Conservation (phyloP, 345 rosid genomes). For the Ceriops tagal region DNA sequence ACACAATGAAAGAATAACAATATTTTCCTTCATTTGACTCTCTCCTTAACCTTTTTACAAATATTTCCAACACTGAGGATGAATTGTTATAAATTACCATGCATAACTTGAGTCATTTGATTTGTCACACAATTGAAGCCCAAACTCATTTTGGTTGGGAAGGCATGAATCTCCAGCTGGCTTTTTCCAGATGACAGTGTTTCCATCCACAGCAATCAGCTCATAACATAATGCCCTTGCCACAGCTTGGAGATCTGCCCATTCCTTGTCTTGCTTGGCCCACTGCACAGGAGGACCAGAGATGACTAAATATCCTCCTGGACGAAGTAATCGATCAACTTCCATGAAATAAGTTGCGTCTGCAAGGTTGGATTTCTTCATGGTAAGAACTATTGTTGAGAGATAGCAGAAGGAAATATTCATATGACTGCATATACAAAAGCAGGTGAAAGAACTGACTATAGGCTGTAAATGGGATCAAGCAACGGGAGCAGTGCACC, state of each 20-base stretch:
- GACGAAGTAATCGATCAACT: constrained; percentile 86
- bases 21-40: neutral
- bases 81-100: constrained; percentile 51
- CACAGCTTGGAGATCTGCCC: constrained; percentile 97
- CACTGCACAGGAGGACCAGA: constrained; percentile 99
- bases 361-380: constrained; percentile 36
- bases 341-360: constrained; percentile 93
- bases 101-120: constrained; percentile 66
- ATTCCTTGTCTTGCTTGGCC: constrained; percentile 97
- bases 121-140: constrained; percentile 66
- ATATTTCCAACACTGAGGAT: constrained; percentile 11
- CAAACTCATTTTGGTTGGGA: constrained; percentile 67
- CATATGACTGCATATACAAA: neutral
- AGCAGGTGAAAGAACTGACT: constrained; percentile 51
- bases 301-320: constrained; percentile 90
- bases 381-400: constrained; percentile 19
- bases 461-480: constrained; percentile 93
- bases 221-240: constrained; percentile 89
- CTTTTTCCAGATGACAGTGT: constrained; percentile 96
- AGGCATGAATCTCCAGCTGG: constrained; percentile 70
- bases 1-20: neutral
- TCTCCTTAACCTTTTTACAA: neutral
- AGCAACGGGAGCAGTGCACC: constrained; percentile 86
- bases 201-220: constrained; percentile 82
- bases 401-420: constrained; percentile 8